Percentiles rank a stretch among this genome's conserved stretches.
These are phyloP conservation scores for Gonium pectorale DNA, from an alignment of 139 green algal species.

Conservation along the genomic window DNA sequence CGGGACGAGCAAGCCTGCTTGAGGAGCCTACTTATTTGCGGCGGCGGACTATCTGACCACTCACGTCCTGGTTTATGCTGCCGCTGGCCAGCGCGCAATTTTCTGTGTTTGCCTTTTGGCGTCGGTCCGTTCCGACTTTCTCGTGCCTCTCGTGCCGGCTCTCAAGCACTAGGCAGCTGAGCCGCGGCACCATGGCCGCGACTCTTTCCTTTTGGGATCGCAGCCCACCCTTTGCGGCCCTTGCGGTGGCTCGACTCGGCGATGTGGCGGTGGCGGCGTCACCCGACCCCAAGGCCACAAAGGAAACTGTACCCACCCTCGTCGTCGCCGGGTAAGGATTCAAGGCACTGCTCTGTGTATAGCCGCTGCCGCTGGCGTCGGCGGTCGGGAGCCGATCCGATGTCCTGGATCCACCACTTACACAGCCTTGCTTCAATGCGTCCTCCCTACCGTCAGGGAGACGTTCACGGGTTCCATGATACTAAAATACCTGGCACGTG, in stretches of 20 bases:
- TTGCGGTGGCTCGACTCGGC: slow-evolving; percentile 63
- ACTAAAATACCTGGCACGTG: slow-evolving; percentile 76
- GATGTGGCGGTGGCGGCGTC: slow-evolving; percentile 58
- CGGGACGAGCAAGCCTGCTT: too few species aligned
- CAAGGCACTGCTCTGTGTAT: too few species aligned
- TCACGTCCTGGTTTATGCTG: too few species aligned
- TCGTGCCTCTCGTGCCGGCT: too few species aligned
- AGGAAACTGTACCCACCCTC: slow-evolving; percentile 68
- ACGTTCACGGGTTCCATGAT: slow-evolving; percentile 75
- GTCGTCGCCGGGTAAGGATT: slow-evolving; percentile 66
- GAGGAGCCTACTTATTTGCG: too few species aligned
- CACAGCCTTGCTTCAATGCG: too few species aligned
- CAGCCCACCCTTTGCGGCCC: slow-evolving; percentile 61
- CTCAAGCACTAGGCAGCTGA: too few species aligned
- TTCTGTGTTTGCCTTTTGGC: too few species aligned
- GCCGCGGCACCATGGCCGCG: slow-evolving; percentile 16
- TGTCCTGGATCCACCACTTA: background rate
- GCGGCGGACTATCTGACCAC: too few species aligned
- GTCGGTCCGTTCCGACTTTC: too few species aligned
- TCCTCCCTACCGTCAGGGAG: too few species aligned
- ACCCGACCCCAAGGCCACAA: slow-evolving; percentile 71
- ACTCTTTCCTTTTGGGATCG: slow-evolving; percentile 67
- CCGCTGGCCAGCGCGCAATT: too few species aligned
- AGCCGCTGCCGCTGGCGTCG: background rate
- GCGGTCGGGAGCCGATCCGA: background rate